A percentile compares a stretch with the other conserved stretches of the same genome.
phyloP scores from a whole-genome alignment of 352 stramenopile genomes.

The Phytophthora sp. region DNA sequence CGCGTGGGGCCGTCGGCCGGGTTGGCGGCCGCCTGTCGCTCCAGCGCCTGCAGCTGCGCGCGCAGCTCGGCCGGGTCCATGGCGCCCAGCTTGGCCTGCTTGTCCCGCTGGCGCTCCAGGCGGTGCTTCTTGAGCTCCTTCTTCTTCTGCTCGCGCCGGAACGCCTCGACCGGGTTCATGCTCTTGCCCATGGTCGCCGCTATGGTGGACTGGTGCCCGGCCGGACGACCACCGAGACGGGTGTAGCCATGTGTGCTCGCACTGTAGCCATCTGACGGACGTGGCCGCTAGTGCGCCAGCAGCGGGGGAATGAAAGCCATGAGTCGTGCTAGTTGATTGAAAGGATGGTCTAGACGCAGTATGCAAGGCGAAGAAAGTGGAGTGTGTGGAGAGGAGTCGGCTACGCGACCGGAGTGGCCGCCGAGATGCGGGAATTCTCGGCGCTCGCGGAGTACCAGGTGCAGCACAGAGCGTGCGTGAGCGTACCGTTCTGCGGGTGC shows the following conservation, averaged over 20 bases:
- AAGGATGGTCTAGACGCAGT: no score
- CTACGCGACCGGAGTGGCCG: slow-evolving; percentile 13
- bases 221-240: no score
- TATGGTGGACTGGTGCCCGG: background rate
- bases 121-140: slow-evolving; percentile 86
- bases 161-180: slow-evolving; percentile 77
- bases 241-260: no score
- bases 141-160: slow-evolving; percentile 82
- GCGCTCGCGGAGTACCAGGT: slow-evolving; percentile 26
- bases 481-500: background rate
- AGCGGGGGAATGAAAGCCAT: no score
- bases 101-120: slow-evolving; percentile 61
- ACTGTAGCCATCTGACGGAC: no score
- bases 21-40: slow-evolving; percentile 65
- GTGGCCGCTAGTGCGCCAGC: no score
- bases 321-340: no score
- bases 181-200: slow-evolving; percentile 57
- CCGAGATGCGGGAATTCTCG: slow-evolving; percentile 22
- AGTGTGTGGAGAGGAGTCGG: no score
- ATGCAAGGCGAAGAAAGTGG: no score
- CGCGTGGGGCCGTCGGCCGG: slow-evolving; percentile 67
- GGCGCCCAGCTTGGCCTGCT: slow-evolving; percentile 61
- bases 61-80: slow-evolving; percentile 64
- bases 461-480: slow-evolving; percentile 17
- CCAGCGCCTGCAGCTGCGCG: slow-evolving; percentile 65